Percentiles rank a stretch among this genome's conserved stretches.
phyloP scores from a whole-genome alignment of 495 filamentous ascomycete genomes.

The Penicillium dipodomyicola region DNA sequence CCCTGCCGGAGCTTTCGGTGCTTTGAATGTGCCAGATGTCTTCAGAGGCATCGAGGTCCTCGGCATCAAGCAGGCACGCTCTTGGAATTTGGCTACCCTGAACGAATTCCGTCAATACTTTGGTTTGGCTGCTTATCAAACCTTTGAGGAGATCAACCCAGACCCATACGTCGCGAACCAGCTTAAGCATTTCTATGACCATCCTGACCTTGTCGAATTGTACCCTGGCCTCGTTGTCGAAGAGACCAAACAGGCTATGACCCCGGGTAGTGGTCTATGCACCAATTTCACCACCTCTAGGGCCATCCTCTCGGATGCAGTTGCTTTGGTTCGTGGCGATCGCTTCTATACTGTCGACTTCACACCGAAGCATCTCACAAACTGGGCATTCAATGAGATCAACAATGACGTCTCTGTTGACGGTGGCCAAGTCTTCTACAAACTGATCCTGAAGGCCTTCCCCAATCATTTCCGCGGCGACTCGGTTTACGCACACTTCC shows the following conservation, averaged over 20 bases:
- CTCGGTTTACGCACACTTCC: slow-evolving; percentile 59
- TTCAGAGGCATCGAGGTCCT: slow-evolving; percentile 78
- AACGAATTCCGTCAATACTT: slow-evolving; percentile 89
- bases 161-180: slow-evolving; percentile 70
- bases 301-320: slow-evolving; percentile 82
- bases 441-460: slow-evolving; percentile 59
- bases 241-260: slow-evolving; percentile 68
- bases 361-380: slow-evolving; percentile 72
- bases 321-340: slow-evolving; percentile 81
- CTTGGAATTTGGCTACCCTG: slow-evolving; percentile 77
- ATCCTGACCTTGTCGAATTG: slow-evolving; percentile 76
- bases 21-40: slow-evolving; percentile 68
- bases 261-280: slow-evolving; percentile 76
- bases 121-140: slow-evolving; percentile 67
- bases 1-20: slow-evolving; percentile 59
- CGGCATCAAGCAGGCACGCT: slow-evolving; percentile 78
- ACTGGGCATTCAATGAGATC: slow-evolving; percentile 66
- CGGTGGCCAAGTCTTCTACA: slow-evolving; percentile 59
- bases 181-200: slow-evolving; percentile 72
- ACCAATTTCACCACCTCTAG: slow-evolving; percentile 81
- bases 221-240: slow-evolving; percentile 83
- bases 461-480: slow-evolving; percentile 57
- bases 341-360: slow-evolving; percentile 80
- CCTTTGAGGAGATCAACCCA: slow-evolving; percentile 82
- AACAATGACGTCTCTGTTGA: slow-evolving; percentile 49